phyloP scores from a whole-genome alignment of 2,329 filamentous ascomycete species.

The Trichoderma aggressivum region DNA sequence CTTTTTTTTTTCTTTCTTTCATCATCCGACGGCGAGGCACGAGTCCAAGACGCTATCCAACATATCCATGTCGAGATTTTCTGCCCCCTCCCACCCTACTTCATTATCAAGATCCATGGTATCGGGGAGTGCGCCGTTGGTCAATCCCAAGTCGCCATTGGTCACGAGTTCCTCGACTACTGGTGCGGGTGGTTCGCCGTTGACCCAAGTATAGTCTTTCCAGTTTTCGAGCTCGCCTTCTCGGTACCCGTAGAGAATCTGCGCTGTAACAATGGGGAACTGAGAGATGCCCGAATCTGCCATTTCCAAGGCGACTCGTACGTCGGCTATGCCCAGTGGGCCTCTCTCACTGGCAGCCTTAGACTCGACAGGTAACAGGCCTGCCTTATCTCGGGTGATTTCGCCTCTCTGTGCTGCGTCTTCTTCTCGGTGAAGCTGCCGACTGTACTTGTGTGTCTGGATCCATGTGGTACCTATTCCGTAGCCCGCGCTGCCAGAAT shows the following conservation, averaged over 20 bases:
- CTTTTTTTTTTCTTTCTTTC: background rate
- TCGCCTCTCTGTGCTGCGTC: constrained; percentile 69
- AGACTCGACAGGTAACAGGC: constrained; percentile 76
- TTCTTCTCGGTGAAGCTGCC: constrained; percentile 73
- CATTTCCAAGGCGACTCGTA: constrained; percentile 72
- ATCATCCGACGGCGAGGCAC: constrained; percentile 47
- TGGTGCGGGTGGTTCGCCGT: constrained; percentile 33
- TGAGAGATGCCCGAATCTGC: constrained; percentile 72
- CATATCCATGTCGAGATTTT: constrained; percentile 47
- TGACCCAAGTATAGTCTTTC: constrained; percentile 56
- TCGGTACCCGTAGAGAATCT: constrained; percentile 66
- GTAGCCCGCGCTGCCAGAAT: constrained; percentile 58
- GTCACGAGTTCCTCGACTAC: constrained; percentile 30
- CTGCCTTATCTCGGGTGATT: constrained; percentile 68
- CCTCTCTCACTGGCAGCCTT: constrained; percentile 70
- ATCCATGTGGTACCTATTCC: constrained; percentile 68
- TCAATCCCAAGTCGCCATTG: constrained; percentile 39
- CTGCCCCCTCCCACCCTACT: constrained; percentile 61
- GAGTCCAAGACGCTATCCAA: constrained; percentile 58
- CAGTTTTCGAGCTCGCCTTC: constrained; percentile 73
- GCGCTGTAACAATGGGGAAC: constrained; percentile 71
- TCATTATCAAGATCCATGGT: constrained; percentile 60
- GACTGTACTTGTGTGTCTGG: constrained; percentile 74
- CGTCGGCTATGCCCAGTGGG: constrained; percentile 72
- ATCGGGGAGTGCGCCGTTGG: constrained; percentile 49